Conservation (phyloP, 768 basidiomycete species). For the Kwoniella botswanensis region DNA sequence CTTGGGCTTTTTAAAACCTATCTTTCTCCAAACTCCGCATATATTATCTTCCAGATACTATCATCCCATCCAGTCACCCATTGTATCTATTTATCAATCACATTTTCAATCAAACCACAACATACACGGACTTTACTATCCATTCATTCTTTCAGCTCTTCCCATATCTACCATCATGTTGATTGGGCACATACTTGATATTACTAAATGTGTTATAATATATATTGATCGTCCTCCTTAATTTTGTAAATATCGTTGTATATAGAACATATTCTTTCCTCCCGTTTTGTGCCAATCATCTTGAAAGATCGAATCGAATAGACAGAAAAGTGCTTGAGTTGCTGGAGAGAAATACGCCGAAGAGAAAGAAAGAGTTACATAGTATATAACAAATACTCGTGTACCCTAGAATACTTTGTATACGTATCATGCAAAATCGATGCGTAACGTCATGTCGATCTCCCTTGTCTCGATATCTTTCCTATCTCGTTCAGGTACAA, state of each 20-base stretch:
- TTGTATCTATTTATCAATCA: not conserved
- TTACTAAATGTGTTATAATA: not conserved
- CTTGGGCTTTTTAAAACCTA: not conserved
- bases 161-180: not conserved
- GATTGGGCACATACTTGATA: not conserved
- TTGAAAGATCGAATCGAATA: too few species aligned
- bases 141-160: not conserved
- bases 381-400: too few species aligned
- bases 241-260: not conserved
- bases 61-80: not conserved
- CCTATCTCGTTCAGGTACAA: not conserved
- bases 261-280: not conserved
- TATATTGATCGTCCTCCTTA: not conserved
- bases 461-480: constrained; percentile 4
- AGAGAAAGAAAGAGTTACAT: not conserved
- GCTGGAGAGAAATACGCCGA: not conserved
- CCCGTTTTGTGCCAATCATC: too few species aligned
- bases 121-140: not conserved
- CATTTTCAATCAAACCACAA: not conserved
- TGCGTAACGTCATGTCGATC: constrained; percentile 14
- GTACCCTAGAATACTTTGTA: not conserved
- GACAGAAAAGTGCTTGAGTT: too few species aligned
- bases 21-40: not conserved
- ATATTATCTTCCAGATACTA: not conserved
- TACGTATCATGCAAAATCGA: not conserved